Percentiles rank a stretch among this genome's conserved stretches.
Conservation (phyloP, 2,329 filamentous ascomycete species). For the Colletotrichum coccodes region DNA sequence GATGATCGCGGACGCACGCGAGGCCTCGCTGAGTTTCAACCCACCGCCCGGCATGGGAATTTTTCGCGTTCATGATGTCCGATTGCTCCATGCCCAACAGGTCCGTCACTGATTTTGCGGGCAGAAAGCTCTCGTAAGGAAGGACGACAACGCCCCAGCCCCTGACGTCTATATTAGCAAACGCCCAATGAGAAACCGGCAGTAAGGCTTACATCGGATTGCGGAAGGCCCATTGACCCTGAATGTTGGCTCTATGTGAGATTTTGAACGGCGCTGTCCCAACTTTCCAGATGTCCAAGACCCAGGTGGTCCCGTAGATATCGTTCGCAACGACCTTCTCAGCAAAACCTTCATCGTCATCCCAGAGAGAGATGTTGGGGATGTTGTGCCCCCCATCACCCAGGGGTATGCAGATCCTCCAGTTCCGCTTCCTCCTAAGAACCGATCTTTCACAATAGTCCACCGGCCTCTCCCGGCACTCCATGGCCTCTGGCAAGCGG, state of each 20-base stretch:
- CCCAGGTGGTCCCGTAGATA: conserved; percentile 58
- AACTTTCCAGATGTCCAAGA: conserved; percentile 63
- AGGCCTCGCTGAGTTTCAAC: conserved; percentile 29
- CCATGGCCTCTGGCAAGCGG: conserved; percentile 32
- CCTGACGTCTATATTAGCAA: conserved; percentile 34
- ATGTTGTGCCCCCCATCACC: conserved; percentile 55
- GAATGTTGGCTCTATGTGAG: conserved; percentile 18
- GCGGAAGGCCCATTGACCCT: conserved; percentile 33
- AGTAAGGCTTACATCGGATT: conserved; percentile 3
- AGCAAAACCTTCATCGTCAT: conserved; percentile 57
- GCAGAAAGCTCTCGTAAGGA: conserved; percentile 54
- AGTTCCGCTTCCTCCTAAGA: conserved; percentile 55
- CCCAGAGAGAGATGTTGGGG: conserved; percentile 63
- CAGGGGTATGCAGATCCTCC: conserved; percentile 60
- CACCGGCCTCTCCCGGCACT: conserved; percentile 23
- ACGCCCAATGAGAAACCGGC: background rate
- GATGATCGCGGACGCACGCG: conserved; percentile 25
- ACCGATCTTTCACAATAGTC: conserved; percentile 46
- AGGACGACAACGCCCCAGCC: conserved; percentile 63
- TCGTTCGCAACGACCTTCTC: conserved; percentile 62
- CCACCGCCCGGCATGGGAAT: conserved; percentile 18
- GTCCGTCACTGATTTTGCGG: conserved; percentile 37
- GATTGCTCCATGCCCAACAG: conserved; percentile 8
- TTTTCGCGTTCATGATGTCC: conserved; percentile 20
- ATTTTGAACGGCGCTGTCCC: conserved; percentile 26